phyloP scores from a whole-genome alignment of 306 rosid species.

The Cicer bijugum region DNA sequence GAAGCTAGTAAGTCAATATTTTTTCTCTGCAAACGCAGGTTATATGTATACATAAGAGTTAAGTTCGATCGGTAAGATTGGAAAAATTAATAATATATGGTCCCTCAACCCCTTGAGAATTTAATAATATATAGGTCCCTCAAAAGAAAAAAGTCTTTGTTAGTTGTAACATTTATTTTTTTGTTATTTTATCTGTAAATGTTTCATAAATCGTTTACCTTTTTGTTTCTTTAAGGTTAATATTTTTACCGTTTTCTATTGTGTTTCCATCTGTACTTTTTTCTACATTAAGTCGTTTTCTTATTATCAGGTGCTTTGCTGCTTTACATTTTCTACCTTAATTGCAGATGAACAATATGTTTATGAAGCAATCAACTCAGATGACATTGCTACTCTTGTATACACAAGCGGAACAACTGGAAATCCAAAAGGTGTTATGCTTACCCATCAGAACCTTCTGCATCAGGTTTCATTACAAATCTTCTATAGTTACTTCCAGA shows the following conservation, averaged over 20 bases:
- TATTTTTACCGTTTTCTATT: background rate
- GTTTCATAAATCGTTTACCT: background rate
- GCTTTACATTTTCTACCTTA: constrained; percentile 36
- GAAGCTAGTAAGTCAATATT: constrained; percentile 61
- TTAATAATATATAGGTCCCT: background rate
- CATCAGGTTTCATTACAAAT: constrained; percentile 74
- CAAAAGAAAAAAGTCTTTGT: background rate
- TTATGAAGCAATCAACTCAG: constrained; percentile 70
- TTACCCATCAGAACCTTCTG: constrained; percentile 83
- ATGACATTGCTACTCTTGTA: constrained; percentile 79
- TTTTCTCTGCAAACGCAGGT: constrained; percentile 26
- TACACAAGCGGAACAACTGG: constrained; percentile 98
- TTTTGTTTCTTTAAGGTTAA: background rate
- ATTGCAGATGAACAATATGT: constrained; percentile 55
- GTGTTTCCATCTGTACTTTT: background rate
- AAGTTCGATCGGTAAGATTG: background rate
- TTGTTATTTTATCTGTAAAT: background rate
- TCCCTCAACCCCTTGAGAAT: background rate
- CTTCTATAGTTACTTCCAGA: constrained; percentile 13
- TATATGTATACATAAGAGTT: background rate
- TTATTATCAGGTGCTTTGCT: background rate
- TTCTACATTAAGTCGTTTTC: too few relatives aligned
- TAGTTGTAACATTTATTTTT: background rate
- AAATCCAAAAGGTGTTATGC: constrained; percentile 95
- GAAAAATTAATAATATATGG: background rate